phyloP scores from a whole-genome alignment of 306 rosid genomes.

The Prunus fruticosa region DNA sequence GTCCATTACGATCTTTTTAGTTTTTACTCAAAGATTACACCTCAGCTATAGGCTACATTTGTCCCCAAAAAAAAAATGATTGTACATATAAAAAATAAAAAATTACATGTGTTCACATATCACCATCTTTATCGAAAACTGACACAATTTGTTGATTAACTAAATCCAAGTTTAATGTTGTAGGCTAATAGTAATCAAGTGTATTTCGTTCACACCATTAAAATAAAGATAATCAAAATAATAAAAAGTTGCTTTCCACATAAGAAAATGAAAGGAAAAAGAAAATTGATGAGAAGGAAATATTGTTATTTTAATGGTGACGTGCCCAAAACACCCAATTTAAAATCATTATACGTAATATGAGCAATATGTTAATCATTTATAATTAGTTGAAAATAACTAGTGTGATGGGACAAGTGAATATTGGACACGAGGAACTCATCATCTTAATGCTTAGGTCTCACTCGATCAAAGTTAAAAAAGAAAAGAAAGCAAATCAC shows the following conservation, averaged over 20 bases:
- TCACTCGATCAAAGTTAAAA: not conserved
- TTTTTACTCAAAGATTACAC: not conserved
- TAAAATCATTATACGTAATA: not conserved
- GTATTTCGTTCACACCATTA: not conserved
- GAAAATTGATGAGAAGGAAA: not conserved
- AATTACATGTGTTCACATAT: no score
- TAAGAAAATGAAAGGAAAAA: not conserved
- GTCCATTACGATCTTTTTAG: not conserved
- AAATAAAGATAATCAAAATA: not conserved
- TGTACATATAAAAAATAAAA: rapidly evolving
- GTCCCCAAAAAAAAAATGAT: no score
- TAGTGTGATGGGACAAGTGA: not conserved
- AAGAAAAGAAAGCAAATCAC: not conserved
- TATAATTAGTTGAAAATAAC: not conserved
- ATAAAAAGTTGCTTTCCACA: not conserved
- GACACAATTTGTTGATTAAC: not conserved
- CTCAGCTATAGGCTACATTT: no score
- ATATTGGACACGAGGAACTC: not conserved
- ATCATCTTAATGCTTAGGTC: not conserved
- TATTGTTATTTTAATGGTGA: not conserved
- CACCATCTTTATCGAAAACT: not conserved
- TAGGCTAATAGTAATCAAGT: not conserved
- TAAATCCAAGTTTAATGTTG: not conserved
- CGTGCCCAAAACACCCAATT: not conserved
- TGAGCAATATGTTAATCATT: not conserved